A percentile compares a stretch with the other conserved stretches of the same genome.
These are phyloP conservation scores for Xylaria sp. DNA, from an alignment of 2,329 filamentous ascomycete genomes.

Conservation along the genomic window DNA sequence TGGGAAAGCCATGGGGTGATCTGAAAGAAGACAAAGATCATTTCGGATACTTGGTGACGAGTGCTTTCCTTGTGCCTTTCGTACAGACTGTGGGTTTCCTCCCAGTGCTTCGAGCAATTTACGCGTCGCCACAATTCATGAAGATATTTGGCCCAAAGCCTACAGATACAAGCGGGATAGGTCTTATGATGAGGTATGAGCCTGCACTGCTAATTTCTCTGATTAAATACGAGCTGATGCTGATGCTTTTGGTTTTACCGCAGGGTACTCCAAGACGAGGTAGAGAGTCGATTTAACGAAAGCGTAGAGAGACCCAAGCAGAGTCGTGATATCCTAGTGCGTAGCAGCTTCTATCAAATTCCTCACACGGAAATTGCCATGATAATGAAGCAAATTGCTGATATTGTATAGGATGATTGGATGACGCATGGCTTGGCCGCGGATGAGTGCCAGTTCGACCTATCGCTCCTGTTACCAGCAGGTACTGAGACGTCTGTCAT, in stretches of 20 bases:
- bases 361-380: not conserved
- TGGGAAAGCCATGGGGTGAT: constrained; percentile 43
- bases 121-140: constrained; percentile 39
- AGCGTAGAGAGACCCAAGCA: not conserved
- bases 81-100: constrained; percentile 35
- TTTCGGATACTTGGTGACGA: constrained; percentile 41
- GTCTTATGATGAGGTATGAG: constrained; percentile 39
- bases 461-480: constrained; percentile 34
- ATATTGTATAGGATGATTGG: constrained; percentile 20
- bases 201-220: not conserved
- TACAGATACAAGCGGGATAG: constrained; percentile 42
- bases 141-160: constrained; percentile 39
- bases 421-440: constrained; percentile 20
- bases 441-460: constrained; percentile 29
- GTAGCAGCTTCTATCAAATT: not conserved
- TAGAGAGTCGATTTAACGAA: constrained; percentile 13
- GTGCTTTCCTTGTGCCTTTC: constrained; percentile 32
- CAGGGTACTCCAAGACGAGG: constrained; percentile 29
- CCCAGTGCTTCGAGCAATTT: constrained; percentile 37
- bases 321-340: constrained; percentile 21
- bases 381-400: not conserved
- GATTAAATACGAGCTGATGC: not conserved
- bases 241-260: not conserved
- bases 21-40: constrained; percentile 41
- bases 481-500: constrained; percentile 36